phyloP scores from a whole-genome alignment of 495 filamentous ascomycete species.

The Talaromyces nanjingensis region DNA sequence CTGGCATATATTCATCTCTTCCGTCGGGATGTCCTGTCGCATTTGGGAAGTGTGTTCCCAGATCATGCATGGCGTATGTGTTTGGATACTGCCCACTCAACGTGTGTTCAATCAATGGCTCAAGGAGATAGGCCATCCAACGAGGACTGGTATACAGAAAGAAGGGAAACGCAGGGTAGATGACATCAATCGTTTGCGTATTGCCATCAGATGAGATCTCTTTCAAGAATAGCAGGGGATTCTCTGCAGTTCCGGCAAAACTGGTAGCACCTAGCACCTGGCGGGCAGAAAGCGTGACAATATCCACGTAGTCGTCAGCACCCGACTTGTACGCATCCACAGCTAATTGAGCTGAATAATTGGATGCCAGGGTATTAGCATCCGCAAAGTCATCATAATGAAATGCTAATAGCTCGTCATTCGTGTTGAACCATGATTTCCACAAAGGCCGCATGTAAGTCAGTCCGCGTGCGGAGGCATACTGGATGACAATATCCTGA shows the following conservation, averaged over 20 bases:
- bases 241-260: slow-evolving; percentile 79
- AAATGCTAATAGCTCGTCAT: slow-evolving; percentile 59
- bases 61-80: slow-evolving; percentile 87
- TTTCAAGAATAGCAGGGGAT: slow-evolving; percentile 83
- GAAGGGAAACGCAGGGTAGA: slow-evolving; percentile 92
- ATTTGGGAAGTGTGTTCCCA: slow-evolving; percentile 86
- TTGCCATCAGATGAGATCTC: slow-evolving; percentile 96
- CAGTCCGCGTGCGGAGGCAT: slow-evolving; percentile 71
- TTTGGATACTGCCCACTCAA: slow-evolving; percentile 88
- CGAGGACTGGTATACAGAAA: slow-evolving; percentile 90
- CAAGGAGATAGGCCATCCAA: slow-evolving; percentile 85
- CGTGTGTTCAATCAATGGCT: slow-evolving; percentile 87
- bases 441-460: slow-evolving; percentile 83
- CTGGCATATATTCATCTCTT: slow-evolving; percentile 91
- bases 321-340: slow-evolving; percentile 63
- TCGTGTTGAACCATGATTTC: slow-evolving; percentile 63
- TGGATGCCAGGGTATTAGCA: slow-evolving; percentile 55
- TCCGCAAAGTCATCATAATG: slow-evolving; percentile 69
- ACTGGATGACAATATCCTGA: slow-evolving; percentile 82
- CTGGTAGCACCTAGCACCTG: slow-evolving; percentile 86
- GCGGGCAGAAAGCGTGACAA: slow-evolving; percentile 80
- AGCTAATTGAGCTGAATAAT: slow-evolving; percentile 75
- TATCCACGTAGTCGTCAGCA: slow-evolving; percentile 70
- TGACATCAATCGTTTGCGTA: slow-evolving; percentile 93
- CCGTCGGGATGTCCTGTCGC: slow-evolving; percentile 85